Evolutionary conservation across 306 rosid genomes (phyloP), one percentile per base, ranked within the genome.

Genomic region (Abrus precatorius): DNA sequence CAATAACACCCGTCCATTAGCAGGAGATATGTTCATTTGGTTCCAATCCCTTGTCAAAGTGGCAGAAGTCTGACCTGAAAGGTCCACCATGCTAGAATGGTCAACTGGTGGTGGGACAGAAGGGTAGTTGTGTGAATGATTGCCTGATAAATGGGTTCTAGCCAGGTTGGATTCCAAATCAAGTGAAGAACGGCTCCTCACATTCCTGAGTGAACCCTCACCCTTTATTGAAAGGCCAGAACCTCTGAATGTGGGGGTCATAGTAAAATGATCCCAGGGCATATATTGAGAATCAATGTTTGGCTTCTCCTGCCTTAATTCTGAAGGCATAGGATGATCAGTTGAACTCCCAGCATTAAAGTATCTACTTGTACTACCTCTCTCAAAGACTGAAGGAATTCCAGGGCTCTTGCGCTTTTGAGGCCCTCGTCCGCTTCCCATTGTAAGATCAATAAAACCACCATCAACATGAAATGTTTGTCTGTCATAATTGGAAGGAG

Each of bases 371-470:
- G 94, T 41, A 83, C 94, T 82, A 79, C 97, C 97, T 87, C 93
- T 88, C 86, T 93, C 97, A 69, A 79, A 74, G 33, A 82, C 87
- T 62, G 94, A 79, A 64, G 92, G 91, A 81, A 88, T 83, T 80
- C 93, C 98, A 54, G 98, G 94, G 81, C 93, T 91, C 88, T 93
- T 93, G 0, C 97, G 85, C 86, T 93, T 93, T 87, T 90, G 92
- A 85, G 86, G 90, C 40, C 90, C 97, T 81, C 88, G 86, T 80
- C 91, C 97, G 28, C 73, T 93, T 79, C 89, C 91, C 88, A 90
- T 63, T 53, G 97, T 88, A 71, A 85, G 92, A 90, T 93, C 98
- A 78, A 84, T 79, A 71, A 86, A 88, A 80, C 90, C 84, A 79
- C 86, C 86, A 80, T 93, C 97, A 78, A 40, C 87, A 50, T 85